Evolutionary conservation across 2,329 filamentous ascomycete species (phyloP), one percentile per base, ranked within the genome.

Genomic region (Botrytis deweyae): DNA sequence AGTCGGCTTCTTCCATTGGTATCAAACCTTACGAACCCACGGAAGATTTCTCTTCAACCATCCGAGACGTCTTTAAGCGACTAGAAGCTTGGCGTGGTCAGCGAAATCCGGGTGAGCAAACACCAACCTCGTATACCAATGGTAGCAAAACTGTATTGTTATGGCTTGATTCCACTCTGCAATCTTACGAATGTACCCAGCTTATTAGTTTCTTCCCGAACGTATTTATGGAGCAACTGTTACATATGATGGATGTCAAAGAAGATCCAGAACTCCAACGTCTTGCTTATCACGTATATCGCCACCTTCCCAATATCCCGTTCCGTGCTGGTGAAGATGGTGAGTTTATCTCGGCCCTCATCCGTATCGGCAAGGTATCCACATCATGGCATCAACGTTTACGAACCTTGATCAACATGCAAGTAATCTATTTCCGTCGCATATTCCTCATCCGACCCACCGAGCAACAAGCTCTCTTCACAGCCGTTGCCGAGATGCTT

Each of bases 241-340:
- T 99, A 70, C 95, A 99, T 85, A 99, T 99, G 96, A 99, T 99
- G 95, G 96, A 99, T 80, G 94, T 99, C 82, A 98, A 98, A 82
- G 96, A 99, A 82, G 96, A 99, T 79, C 94, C 94, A 0, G 97
- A 99, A 82, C 88, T 99, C 3, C 97, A 98, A 86, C 92, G 93
- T 16, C 88, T 98, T 14, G 95, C 96, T 0, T 99, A 98, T 81
- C 94, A 97, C 80, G 96, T 99, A 61, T 99, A 98, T 85, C 92
- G 95, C 10, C 95, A 99, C 80, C 86, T 99, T 25, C 94, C 96
- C 22, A 99, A 99, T 82, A 94, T 99, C 73, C 95, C 96, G 0
- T 95, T 98, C 84, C 91, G 93, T 2, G 88, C 91, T 46, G 94
- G 95, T 74, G 93, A 98, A 82, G 94, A 97, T 78, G 89, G 89